Evolutionary conservation across 768 basidiomycete species (phyloP), one percentile per base, ranked within the genome.

Genomic region (Melanogaster broomeanus): DNA sequence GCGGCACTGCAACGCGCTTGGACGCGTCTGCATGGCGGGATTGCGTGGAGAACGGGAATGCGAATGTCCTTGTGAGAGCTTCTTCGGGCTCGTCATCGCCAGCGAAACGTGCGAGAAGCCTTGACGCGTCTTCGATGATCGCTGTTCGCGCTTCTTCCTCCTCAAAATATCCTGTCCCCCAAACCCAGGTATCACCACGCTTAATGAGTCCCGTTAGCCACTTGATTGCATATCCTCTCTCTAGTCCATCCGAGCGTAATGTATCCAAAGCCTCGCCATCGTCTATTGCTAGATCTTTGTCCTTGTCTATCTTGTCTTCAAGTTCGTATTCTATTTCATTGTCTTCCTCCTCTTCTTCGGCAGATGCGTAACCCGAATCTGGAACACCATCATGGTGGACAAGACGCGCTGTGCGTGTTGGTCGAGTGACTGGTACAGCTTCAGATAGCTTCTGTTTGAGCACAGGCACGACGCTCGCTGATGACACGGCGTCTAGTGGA

Each of bases 361-460:
- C 85, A 35, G 87, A 88, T 6, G 86, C 89, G 56, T 90, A 90
- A 31, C 89, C 89, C 11, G 88, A 90, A 67, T 91, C 88, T 1
- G 83, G 83, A 3, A 81, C 74, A 16, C 70, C 70, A 9, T 62
- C 67, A 45, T 77, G 76, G 49, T 75, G 75, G 22, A 74, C 65
- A 47, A 62, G 54, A 28, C 40, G 49, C 10, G 25, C 49, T 13
- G 38, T 52, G 46, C 48, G 63, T 25, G 64, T 56, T 60, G 66
- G 47, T 59, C 62, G 44, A 63, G 70, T 33, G 68, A 54, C 24
- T 58, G 48, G 44, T 5, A 66, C 48, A 24, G 51, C 49, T 1
- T 43, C 34, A 2, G 52, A 49, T 30, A 65, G 28, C 4, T 51
- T 50, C 42, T 53, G 43, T 52, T 27, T 64, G 62, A 61, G 63